Evolutionary conservation across 164 flowering plant genomes (phyloP).

Genomic region (Pachysandra terminalis): DNA sequence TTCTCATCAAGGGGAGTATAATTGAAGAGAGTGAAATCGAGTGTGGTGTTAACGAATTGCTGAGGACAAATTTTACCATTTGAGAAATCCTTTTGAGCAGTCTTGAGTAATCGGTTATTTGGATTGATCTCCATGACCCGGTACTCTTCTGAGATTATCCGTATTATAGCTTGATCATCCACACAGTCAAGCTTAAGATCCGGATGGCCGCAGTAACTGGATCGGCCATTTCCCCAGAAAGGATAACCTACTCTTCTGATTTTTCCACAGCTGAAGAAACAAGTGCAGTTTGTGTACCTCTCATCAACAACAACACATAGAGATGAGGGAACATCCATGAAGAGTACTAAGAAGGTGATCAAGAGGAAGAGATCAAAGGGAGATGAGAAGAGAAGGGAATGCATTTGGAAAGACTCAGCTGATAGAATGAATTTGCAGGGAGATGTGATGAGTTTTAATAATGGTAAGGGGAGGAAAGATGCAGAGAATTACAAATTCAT

Average conservation of each 20-base stretch:
- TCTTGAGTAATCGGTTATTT: neutral
- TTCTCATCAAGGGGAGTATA: neutral
- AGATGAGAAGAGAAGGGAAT: neutral
- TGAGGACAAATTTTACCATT: neutral
- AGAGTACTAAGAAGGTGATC: neutral
- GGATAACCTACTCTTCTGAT: conserved; percentile 1
- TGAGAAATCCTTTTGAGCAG: conserved; percentile 2
- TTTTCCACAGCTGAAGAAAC: conserved; percentile 10
- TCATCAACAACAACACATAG: neutral
- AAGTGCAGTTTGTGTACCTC: neutral
- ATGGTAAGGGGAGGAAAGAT: too few species aligned
- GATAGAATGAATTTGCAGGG: neutral
- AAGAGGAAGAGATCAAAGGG: neutral
- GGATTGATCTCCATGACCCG: neutral
- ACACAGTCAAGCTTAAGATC: conserved; percentile 6
- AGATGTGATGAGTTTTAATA: neutral
- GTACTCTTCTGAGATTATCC: too few species aligned
- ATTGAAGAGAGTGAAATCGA: conserved; percentile 1
- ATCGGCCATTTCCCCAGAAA: too few species aligned
- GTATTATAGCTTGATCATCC: too few species aligned
- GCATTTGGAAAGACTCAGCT: neutral
- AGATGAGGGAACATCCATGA: neutral
- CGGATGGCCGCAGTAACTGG: conserved; percentile 8
- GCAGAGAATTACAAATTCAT: too few species aligned
- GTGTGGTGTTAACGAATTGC: conserved; percentile 3